A percentile compares a stretch with the other conserved stretches of the same genome.
phyloP scores from a whole-genome alignment of 225 moss, liverwort and hornwort species.

The Straminergon stramineum region DNA sequence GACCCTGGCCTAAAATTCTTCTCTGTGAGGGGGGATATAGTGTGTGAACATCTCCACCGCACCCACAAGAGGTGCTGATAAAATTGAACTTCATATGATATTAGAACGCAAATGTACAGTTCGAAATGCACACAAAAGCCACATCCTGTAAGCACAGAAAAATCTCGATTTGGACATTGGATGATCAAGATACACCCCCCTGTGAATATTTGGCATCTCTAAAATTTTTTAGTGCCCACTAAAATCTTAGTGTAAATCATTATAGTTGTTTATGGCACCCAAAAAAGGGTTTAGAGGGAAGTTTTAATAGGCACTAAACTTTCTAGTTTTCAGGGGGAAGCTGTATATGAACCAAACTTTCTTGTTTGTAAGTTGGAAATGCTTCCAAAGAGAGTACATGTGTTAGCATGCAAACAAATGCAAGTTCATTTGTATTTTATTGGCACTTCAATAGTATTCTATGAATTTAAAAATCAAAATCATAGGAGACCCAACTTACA shows the following conservation, averaged over 20 bases:
- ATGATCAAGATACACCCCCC: not conserved
- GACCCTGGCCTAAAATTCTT: not conserved
- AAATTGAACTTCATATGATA: not conserved
- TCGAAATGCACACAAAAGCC: not conserved
- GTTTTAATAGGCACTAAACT: too few relatives aligned
- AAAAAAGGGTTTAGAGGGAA: not conserved
- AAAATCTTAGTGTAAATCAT: not conserved
- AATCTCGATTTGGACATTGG: not conserved
- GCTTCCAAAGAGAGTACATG: not conserved
- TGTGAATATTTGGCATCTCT: not conserved
- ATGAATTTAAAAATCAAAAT: too few relatives aligned
- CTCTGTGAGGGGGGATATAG: not conserved
- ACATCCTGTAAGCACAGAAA: too few relatives aligned
- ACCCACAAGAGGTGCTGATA: too few relatives aligned
- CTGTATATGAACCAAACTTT: too few relatives aligned
- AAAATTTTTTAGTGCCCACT: not conserved
- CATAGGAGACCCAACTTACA: fast-evolving
- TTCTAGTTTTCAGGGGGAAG: too few relatives aligned
- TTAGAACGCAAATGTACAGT: not conserved
- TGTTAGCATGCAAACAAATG: not conserved
- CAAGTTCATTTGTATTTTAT: not conserved
- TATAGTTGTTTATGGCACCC: not conserved
- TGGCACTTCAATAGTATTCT: too few relatives aligned
- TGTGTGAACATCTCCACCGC: not conserved
- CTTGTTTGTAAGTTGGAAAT: not conserved